A percentile compares a stretch with the other conserved stretches of the same genome.
These are phyloP conservation scores for Fusarium newnesense DNA, from an alignment of 2,329 filamentous ascomycete genomes.

Conservation along the genomic window DNA sequence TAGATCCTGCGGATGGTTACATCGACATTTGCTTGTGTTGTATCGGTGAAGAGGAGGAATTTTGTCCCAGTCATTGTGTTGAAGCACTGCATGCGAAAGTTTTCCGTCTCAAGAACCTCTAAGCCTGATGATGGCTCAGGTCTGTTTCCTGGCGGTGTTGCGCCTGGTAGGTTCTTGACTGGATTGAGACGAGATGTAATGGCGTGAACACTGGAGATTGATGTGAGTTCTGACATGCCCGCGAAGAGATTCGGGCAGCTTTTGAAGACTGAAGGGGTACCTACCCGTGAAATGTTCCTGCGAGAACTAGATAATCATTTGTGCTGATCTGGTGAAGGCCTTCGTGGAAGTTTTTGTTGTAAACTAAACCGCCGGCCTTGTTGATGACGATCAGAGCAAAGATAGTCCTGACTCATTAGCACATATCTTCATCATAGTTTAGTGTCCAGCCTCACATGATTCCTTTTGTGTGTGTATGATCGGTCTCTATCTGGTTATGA, in stretches of 20 bases:
- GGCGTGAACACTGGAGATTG: constrained; percentile 68
- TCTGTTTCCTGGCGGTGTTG: constrained; percentile 57
- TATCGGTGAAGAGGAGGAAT: constrained; percentile 94
- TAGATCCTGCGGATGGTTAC: constrained; percentile 86
- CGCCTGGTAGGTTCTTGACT: constrained; percentile 52
- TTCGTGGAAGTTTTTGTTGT: constrained; percentile 92
- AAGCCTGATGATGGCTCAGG: constrained; percentile 78
- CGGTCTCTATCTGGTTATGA: constrained; percentile 6
- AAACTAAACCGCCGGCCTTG: constrained; percentile 96
- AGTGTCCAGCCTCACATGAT: constrained; percentile 27
- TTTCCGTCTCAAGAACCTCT: constrained; percentile 92
- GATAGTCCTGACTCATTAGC: constrained; percentile 75
- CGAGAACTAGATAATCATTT: constrained; percentile 96
- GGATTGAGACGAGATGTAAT: constrained; percentile 73
- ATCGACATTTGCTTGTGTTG: constrained; percentile 87
- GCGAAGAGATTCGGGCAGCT: constrained; percentile 2
- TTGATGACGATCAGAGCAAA: constrained; percentile 98
- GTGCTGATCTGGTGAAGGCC: constrained; percentile 88
- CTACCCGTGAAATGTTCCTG: constrained; percentile 96
- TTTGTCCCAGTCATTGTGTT: constrained; percentile 94
- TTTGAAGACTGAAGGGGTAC: not conserved
- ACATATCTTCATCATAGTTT: not conserved
- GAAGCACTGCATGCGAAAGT: constrained; percentile 96
- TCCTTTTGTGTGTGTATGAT: constrained; percentile 10
- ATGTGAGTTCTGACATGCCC: constrained; percentile 13